Percentiles rank a stretch among this genome's conserved stretches.
Conservation (phyloP, 345 rosid genomes). For the Eucalyptus sp. region DNA sequence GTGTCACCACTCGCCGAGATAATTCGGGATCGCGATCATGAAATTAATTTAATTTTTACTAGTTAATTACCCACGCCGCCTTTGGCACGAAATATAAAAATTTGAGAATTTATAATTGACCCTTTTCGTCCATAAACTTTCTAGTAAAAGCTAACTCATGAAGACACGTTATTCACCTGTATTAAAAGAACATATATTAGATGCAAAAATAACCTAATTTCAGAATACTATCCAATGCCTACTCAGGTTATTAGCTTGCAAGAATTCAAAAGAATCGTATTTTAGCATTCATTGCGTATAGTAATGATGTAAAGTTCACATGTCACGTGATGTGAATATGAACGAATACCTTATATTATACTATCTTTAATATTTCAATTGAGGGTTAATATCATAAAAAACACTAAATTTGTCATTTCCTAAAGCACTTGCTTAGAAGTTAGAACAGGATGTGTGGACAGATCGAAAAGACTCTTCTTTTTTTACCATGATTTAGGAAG, state of each 20-base stretch:
- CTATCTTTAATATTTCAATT: background rate
- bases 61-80: background rate
- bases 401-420: background rate
- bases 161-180: background rate
- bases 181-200: background rate
- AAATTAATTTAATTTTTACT: background rate
- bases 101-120: background rate
- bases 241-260: background rate
- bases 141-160: background rate
- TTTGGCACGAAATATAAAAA: background rate
- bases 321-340: background rate
- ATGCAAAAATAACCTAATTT: background rate
- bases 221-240: background rate
- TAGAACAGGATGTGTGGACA: background rate
- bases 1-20: background rate
- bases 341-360: background rate
- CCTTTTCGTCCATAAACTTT: background rate
- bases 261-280: background rate
- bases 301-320: background rate
- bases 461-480: too few relatives aligned
- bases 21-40: background rate
- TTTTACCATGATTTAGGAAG: background rate
- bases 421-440: background rate
- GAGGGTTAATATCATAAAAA: too few relatives aligned
- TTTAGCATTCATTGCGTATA: background rate